phyloP scores from a whole-genome alignment of 2,329 filamentous ascomycete species.

The Cyanodermella asteris region DNA sequence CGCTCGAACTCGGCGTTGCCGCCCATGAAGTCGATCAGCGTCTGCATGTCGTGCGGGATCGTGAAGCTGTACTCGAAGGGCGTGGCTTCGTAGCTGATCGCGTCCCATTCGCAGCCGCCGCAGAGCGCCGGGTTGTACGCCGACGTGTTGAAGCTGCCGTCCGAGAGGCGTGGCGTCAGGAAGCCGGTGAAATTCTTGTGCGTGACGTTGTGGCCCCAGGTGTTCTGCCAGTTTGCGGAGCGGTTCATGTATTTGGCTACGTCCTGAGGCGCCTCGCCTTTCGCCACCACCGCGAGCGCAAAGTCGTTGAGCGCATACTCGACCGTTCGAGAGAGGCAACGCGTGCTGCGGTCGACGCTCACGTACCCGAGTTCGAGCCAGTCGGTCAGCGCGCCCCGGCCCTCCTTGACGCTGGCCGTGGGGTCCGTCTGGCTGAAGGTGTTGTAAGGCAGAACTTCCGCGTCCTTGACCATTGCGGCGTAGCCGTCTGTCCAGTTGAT shows the following conservation, averaged over 20 bases:
- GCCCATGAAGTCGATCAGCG: constrained; percentile 32
- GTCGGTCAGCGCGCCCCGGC: constrained; percentile 45
- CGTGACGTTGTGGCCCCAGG: constrained; percentile 39
- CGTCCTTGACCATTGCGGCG: constrained; percentile 43
- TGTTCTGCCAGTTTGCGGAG: constrained; percentile 48
- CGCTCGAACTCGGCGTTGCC: constrained; percentile 32
- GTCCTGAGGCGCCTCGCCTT: constrained; percentile 30
- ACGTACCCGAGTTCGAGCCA: constrained; percentile 46
- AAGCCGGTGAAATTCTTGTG: constrained; percentile 43
- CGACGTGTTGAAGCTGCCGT: constrained; percentile 26
- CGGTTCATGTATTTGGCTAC: constrained; percentile 37
- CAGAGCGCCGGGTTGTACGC: constrained; percentile 33
- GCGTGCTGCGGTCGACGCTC: constrained; percentile 35
- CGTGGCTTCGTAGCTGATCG: constrained; percentile 37
- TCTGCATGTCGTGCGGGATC: constrained; percentile 41
- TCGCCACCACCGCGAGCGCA: constrained; percentile 32
- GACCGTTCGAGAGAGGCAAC: constrained; percentile 41
- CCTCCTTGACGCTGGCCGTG: constrained; percentile 43
- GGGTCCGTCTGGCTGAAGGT: constrained; percentile 32
- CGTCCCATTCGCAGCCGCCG: constrained; percentile 44
- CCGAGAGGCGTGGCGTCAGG: constrained; percentile 35
- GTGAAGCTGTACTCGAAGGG: constrained; percentile 48
- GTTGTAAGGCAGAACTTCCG: constrained; percentile 38
- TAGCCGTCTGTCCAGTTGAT: constrained; percentile 44
- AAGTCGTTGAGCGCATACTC: constrained; percentile 47